These are phyloP conservation scores for Fulvia fulva DNA, from an alignment of 2,329 filamentous ascomycete genomes.

Conservation along the genomic window DNA sequence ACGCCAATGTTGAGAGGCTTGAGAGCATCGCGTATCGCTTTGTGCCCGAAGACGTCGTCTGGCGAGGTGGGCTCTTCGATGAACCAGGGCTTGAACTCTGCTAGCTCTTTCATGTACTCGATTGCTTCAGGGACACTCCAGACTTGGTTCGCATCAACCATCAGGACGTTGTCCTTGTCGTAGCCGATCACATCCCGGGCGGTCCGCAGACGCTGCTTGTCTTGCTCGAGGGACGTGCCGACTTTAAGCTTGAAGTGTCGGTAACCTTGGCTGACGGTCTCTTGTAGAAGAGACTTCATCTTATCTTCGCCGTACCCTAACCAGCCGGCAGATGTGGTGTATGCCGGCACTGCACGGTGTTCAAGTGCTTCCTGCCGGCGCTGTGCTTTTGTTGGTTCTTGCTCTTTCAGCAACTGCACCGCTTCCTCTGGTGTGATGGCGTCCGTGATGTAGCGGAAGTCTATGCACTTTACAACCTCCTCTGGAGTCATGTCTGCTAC, in stretches of 20 bases:
- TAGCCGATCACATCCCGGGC: conserved; percentile 77
- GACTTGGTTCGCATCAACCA: conserved; percentile 89
- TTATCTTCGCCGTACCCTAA: conserved; percentile 86
- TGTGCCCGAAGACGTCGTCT: conserved; percentile 85
- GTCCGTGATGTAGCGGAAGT: conserved; percentile 93
- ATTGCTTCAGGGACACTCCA: conserved; percentile 90
- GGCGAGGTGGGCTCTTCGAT: conserved; percentile 92
- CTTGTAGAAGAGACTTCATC: conserved; percentile 69
- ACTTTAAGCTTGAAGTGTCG: conserved; percentile 90
- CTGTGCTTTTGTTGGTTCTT: conserved; percentile 64
- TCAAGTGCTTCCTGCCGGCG: conserved; percentile 70
- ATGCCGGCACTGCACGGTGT: conserved; percentile 76
- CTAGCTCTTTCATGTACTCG: conserved; percentile 76
- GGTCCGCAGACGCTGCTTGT: conserved; percentile 66
- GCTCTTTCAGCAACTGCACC: conserved; percentile 62
- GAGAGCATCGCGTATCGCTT: conserved; percentile 76
- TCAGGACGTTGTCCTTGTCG: conserved; percentile 77
- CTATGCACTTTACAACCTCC: conserved; percentile 81
- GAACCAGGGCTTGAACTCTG: conserved; percentile 76
- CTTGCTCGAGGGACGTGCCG: conserved; percentile 67
- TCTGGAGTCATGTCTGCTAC: conserved; percentile 86
- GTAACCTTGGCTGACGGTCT: conserved; percentile 75
- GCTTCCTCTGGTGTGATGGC: conserved; percentile 86
- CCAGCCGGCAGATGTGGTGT: conserved; percentile 89
- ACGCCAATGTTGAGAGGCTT: conserved; percentile 72